These are phyloP conservation scores for Wickerhamiella occidentalis DNA, from an alignment of 805 yeast species.

Conservation along the genomic window DNA sequence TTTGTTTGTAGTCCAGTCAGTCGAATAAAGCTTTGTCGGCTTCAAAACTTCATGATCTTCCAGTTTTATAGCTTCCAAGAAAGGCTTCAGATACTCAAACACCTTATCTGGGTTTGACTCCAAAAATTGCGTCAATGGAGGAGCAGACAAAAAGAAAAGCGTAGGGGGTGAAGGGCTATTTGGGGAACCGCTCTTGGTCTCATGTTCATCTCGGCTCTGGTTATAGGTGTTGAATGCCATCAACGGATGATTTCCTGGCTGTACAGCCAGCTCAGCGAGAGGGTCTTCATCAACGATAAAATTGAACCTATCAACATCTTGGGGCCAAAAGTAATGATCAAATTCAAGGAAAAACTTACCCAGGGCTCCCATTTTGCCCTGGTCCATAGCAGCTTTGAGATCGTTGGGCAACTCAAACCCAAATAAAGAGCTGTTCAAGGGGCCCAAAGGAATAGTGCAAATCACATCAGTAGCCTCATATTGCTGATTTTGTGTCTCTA, in stretches of 20 bases:
- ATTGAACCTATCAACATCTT: constrained; percentile 37
- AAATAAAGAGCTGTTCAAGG: constrained; percentile 39
- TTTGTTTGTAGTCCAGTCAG: constrained; percentile 63
- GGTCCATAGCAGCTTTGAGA: constrained; percentile 32
- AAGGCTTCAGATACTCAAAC: constrained; percentile 49
- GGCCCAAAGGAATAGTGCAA: constrained; percentile 69
- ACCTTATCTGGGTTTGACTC: constrained; percentile 40
- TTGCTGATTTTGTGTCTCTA: constrained; percentile 26
- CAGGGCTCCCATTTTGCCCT: constrained; percentile 50
- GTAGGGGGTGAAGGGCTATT: constrained; percentile 30
- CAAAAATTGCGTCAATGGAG: constrained; percentile 53
- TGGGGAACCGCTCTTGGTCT: too few relatives aligned
- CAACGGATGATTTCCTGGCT: constrained; percentile 48
- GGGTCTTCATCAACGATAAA: constrained; percentile 32
- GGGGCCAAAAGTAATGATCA: constrained; percentile 48
- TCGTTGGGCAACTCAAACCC: constrained; percentile 40
- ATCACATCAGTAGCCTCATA: constrained; percentile 44
- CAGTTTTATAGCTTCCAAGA: constrained; percentile 25
- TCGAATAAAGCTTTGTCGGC: constrained; percentile 33
- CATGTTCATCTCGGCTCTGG: constrained; percentile 23
- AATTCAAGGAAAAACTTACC: constrained; percentile 69
- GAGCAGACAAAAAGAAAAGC: constrained; percentile 55
- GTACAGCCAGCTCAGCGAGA: constrained; percentile 12
- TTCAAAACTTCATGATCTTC: constrained; percentile 26
- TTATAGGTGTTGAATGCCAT: constrained; percentile 48